phyloP scores from a whole-genome alignment of 805 yeast genomes.

The Debaryomyces castellii region DNA sequence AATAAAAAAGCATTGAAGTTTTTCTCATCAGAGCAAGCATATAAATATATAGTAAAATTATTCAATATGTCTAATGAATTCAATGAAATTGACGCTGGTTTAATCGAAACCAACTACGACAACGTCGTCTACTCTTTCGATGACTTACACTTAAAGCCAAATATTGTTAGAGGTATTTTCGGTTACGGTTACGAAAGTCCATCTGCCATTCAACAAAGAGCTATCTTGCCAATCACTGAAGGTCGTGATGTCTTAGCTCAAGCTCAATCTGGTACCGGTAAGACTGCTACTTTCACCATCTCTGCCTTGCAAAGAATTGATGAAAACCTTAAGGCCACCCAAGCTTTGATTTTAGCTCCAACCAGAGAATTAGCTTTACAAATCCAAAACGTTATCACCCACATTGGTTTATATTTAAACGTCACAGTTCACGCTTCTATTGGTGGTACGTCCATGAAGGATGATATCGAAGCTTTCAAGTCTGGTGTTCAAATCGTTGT shows the following conservation, averaged over 20 bases:
- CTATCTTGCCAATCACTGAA: constrained; percentile 73
- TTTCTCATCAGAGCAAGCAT: neutral
- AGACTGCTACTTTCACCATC: constrained; percentile 85
- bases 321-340: constrained; percentile 68
- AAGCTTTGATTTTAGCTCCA: constrained; percentile 93
- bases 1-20: constrained; percentile 2
- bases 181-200: constrained; percentile 82
- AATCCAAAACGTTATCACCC: constrained; percentile 89
- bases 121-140: constrained; percentile 74
- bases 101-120: constrained; percentile 94
- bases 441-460: constrained; percentile 91
- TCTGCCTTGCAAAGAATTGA: constrained; percentile 74
- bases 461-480: constrained; percentile 81
- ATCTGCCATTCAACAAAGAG: constrained; percentile 79
- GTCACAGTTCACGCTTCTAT: constrained; percentile 93
- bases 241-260: constrained; percentile 77
- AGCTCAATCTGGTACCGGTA: constrained; percentile 90
- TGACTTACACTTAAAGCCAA: constrained; percentile 71
- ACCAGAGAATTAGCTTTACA: constrained; percentile 97
- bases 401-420: constrained; percentile 88
- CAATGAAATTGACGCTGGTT: constrained; percentile 76
- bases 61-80: constrained; percentile 56
- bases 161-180: constrained; percentile 74
- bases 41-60: constrained; percentile 1
- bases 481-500: constrained; percentile 91